phyloP scores from a whole-genome alignment of 139 green algal genomes.

The Monoraphidium neglectum region DNA sequence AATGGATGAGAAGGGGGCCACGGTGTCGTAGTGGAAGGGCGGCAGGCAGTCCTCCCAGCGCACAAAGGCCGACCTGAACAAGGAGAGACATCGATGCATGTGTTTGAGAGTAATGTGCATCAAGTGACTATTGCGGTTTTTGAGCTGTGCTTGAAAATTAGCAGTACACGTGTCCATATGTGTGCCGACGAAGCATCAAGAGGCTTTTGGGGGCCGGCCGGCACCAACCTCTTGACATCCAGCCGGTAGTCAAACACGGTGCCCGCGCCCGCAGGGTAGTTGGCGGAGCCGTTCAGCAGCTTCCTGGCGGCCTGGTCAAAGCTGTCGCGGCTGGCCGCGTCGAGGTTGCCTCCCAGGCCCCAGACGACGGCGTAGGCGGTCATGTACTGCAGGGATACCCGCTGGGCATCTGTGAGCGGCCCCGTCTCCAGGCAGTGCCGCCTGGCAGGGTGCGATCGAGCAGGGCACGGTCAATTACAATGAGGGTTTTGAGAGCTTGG shows the following conservation, averaged over 20 bases:
- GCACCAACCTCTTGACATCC: conserved; percentile 37
- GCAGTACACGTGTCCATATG: conserved; percentile 4
- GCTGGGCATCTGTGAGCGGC: not conserved
- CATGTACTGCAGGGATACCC: conserved; percentile 49
- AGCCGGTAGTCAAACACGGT: conserved; percentile 81
- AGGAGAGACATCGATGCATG: no score
- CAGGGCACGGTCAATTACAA: conserved; percentile 26
- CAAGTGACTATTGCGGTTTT: no score
- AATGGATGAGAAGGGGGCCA: conserved; percentile 69
- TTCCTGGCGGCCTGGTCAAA: conserved; percentile 66
- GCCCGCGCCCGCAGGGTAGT: conserved; percentile 40
- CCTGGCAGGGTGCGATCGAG: conserved; percentile 6
- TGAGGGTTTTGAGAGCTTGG: no score
- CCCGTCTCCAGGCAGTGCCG: not conserved
- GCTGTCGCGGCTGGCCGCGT: conserved; percentile 36
- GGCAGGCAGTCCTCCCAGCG: conserved; percentile 64
- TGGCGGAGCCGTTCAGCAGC: conserved; percentile 43
- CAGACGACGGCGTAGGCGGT: conserved; percentile 74
- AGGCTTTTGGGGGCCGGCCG: not conserved
- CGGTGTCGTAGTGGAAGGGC: conserved; percentile 60
- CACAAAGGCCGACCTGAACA: not conserved
- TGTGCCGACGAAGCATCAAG: no score
- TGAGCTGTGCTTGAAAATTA: no score
- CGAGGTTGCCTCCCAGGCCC: conserved; percentile 67
- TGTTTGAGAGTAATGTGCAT: no score